These are phyloP conservation scores for Talaromyces marneffei DNA, from an alignment of 2,329 filamentous ascomycete species.

Conservation along the genomic window DNA sequence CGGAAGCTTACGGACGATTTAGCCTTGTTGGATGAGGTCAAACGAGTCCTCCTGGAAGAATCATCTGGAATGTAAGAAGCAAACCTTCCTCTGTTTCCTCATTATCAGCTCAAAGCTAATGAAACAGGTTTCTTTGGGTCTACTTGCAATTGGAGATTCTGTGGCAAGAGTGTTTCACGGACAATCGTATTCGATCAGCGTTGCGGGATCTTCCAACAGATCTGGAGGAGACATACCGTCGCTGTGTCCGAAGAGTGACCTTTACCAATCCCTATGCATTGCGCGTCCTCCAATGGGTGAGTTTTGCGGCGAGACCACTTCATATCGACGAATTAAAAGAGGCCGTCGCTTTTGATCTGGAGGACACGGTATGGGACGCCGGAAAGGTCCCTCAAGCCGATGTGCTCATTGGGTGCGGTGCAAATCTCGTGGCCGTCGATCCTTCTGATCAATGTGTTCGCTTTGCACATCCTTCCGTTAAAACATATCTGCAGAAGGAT, in stretches of 20 bases:
- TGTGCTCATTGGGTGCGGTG: slow-evolving; percentile 19
- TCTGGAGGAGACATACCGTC: slow-evolving; percentile 19
- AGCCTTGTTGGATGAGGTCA: slow-evolving; percentile 1
- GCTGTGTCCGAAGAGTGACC: slow-evolving; percentile 17
- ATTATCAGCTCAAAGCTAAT: slow-evolving; percentile 9
- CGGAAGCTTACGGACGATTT: slow-evolving; percentile 18
- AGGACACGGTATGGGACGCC: slow-evolving; percentile 17
- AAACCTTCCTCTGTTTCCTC: background rate
- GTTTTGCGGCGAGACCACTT: slow-evolving; percentile 19
- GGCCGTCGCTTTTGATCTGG: slow-evolving; percentile 17
- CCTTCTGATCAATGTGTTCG: slow-evolving; percentile 16
- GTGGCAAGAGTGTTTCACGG: slow-evolving; percentile 19
- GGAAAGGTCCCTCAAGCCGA: slow-evolving; percentile 16
- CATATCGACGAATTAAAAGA: slow-evolving; percentile 21
- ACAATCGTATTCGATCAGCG: slow-evolving; percentile 16
- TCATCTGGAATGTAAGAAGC: slow-evolving; percentile 9
- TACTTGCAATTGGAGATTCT: slow-evolving; percentile 22
- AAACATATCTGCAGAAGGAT: slow-evolving; percentile 18
- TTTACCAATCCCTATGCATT: slow-evolving; percentile 2
- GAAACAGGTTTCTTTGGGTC: slow-evolving; percentile 20
- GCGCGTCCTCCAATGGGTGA: slow-evolving; percentile 20
- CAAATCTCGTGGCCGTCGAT: slow-evolving; percentile 21
- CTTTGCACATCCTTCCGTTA: slow-evolving; percentile 21
- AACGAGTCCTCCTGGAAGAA: slow-evolving; percentile 5
- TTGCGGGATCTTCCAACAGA: slow-evolving; percentile 17